These are phyloP conservation scores for Macaranga tanarius DNA, from an alignment of 441 rosid species.

Conservation along the genomic window DNA sequence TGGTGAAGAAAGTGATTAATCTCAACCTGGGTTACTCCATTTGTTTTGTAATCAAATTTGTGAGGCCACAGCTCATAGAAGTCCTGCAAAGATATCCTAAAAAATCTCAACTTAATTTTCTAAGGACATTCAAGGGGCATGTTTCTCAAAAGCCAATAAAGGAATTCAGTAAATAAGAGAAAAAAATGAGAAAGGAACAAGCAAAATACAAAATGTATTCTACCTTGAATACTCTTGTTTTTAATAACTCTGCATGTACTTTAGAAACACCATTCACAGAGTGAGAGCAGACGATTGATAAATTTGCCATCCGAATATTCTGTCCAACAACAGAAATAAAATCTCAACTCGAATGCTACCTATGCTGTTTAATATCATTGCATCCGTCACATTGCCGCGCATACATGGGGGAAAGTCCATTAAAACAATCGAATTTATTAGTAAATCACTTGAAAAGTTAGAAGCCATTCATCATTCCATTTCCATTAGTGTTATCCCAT, in stretches of 20 bases:
- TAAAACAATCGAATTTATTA: background rate
- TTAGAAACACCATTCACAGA: slow-evolving; percentile 58
- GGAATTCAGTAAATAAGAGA: background rate
- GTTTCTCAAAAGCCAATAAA: background rate
- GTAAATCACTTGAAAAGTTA: background rate
- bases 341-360: background rate
- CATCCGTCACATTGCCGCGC: background rate
- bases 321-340: slow-evolving; percentile 23
- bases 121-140: background rate
- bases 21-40: slow-evolving; percentile 34
- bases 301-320: slow-evolving; percentile 60
- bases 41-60: slow-evolving; percentile 35
- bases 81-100: slow-evolving; percentile 38
- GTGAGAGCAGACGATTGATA: slow-evolving; percentile 48
- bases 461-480: slow-evolving; percentile 4
- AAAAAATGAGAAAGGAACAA: background rate
- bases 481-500: background rate
- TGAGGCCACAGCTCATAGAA: slow-evolving; percentile 44
- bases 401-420: background rate
- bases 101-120: slow-evolving; percentile 2
- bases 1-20: slow-evolving; percentile 2
- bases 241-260: slow-evolving; percentile 44
- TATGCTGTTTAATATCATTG: background rate
- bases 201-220: slow-evolving; percentile 8
- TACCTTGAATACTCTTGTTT: slow-evolving; percentile 53